phyloP scores from a whole-genome alignment of 331 rosid species.

The Saraca asoca region DNA sequence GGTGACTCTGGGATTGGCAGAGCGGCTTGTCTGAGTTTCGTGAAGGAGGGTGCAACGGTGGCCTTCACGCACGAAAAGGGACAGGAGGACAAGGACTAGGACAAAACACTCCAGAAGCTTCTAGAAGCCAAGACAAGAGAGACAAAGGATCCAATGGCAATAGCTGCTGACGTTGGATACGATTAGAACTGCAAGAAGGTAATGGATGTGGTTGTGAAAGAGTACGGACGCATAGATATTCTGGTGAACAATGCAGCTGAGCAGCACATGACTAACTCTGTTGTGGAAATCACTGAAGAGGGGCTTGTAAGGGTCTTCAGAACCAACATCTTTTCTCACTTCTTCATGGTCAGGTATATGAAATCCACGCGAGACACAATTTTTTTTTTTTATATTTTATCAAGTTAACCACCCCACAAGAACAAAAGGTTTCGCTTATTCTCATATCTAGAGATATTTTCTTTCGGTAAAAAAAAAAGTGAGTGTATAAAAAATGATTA shows the following conservation, averaged over 20 bases:
- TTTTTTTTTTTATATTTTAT: too few relatives aligned
- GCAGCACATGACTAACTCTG: constrained; percentile 32
- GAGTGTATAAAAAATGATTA: too few relatives aligned
- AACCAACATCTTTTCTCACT: constrained; percentile 50
- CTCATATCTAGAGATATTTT: too few relatives aligned
- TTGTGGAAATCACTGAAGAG: constrained; percentile 40
- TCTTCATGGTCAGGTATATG: constrained; percentile 45
- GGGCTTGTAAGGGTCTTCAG: constrained; percentile 44
- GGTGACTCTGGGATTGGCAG: constrained; percentile 66
- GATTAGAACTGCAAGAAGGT: constrained; percentile 55
- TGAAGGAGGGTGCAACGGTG: constrained; percentile 57
- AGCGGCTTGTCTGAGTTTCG: constrained; percentile 47
- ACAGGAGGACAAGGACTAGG: constrained; percentile 50
- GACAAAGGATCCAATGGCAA: constrained; percentile 49
- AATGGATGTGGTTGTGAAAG: constrained; percentile 35
- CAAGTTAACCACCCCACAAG: too few relatives aligned
- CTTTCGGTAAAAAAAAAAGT: too few relatives aligned
- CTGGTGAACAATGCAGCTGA: constrained; percentile 56
- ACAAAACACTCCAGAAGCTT: constrained; percentile 44
- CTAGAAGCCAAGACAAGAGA: constrained; percentile 38
- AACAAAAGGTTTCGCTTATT: too few relatives aligned
- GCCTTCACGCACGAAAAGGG: constrained; percentile 56
- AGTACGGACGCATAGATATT: constrained; percentile 44
- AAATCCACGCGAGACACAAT: too few relatives aligned
- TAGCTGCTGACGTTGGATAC: constrained; percentile 46